Percentiles rank a stretch among this genome's conserved stretches.
Evolutionary conservation across 179 eudicot genomes (phyloP).

Genomic region (Heliamphora pulchella): DNA sequence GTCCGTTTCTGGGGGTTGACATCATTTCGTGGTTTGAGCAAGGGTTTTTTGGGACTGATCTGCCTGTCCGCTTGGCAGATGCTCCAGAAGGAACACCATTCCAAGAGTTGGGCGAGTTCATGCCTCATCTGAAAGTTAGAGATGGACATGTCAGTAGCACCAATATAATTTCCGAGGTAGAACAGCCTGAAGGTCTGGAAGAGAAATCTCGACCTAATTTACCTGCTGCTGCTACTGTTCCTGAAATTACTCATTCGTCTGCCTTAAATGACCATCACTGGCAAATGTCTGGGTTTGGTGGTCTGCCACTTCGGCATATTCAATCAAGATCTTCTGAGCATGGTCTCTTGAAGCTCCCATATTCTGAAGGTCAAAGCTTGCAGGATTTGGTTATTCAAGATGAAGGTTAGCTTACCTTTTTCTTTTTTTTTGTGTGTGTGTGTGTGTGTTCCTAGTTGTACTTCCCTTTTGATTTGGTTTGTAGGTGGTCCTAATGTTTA

Average conservation of each 20-base stretch:
- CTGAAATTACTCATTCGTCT: conserved; percentile 34
- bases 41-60: conserved; percentile 85
- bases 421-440: neutral
- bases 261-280: conserved; percentile 35
- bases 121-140: conserved; percentile 63
- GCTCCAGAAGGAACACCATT: conserved; percentile 72
- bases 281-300: conserved; percentile 44
- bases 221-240: conserved; percentile 25
- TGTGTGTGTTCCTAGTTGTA: neutral
- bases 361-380: conserved; percentile 30
- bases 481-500: neutral
- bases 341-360: conserved; percentile 33
- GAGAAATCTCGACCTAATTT: conserved; percentile 28
- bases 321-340: conserved; percentile 32
- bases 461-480: neutral
- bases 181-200: conserved; percentile 31
- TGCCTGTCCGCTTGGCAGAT: conserved; percentile 78
- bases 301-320: conserved; percentile 30
- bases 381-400: conserved; percentile 54
- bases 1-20: conserved; percentile 95
- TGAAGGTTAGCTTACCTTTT: conserved; percentile 53
- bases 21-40: conserved; percentile 96
- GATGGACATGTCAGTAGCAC: conserved; percentile 28
- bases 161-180: conserved; percentile 30
- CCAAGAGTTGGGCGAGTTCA: conserved; percentile 66